Percentiles rank a stretch among this genome's conserved stretches.
phyloP scores from a whole-genome alignment of 805 yeast species.

The Blastobotrys terrestris region DNA sequence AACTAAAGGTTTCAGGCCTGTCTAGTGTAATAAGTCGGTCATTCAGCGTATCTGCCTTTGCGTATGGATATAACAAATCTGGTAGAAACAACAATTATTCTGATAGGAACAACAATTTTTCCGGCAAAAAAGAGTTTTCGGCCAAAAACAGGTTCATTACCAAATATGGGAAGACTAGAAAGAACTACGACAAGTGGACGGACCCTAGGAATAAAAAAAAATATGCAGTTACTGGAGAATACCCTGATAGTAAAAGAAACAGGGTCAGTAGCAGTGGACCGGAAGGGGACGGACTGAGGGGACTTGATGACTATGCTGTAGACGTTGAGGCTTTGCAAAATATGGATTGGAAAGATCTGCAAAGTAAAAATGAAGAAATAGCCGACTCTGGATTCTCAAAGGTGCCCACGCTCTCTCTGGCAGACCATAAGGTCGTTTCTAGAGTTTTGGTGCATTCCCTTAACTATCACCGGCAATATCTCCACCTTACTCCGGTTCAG shows the following conservation, averaged over 20 bases:
- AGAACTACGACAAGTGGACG: not conserved
- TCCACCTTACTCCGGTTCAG: slow-evolving; percentile 32
- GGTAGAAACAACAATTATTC: too few species aligned
- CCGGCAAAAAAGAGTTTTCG: not conserved
- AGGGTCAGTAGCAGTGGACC: slow-evolving; percentile 8
- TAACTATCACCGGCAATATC: slow-evolving; percentile 27
- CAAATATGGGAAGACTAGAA: slow-evolving; percentile 1
- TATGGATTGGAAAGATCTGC: slow-evolving; percentile 24
- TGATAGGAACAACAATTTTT: not conserved
- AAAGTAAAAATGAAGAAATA: slow-evolving; percentile 10
- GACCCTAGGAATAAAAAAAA: not conserved
- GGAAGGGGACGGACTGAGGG: slow-evolving; percentile 29
- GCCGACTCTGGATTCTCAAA: slow-evolving; percentile 22
- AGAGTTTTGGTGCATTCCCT: slow-evolving; percentile 31
- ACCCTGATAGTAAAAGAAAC: slow-evolving; percentile 6
- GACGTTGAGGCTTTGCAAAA: slow-evolving; percentile 18
- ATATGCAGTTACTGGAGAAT: not conserved
- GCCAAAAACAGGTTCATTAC: not conserved
- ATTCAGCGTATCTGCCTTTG: not conserved
- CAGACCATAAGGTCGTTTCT: slow-evolving; percentile 22
- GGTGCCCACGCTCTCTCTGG: slow-evolving; percentile 23
- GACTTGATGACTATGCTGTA: slow-evolving; percentile 26
- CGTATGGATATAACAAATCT: not conserved
- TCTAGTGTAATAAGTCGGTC: not conserved
- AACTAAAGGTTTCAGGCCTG: not conserved